Evolutionary conservation across 345 rosid species (phyloP), one percentile per base, ranked within the genome.

Genomic region (Euphorbia pulcherrima): DNA sequence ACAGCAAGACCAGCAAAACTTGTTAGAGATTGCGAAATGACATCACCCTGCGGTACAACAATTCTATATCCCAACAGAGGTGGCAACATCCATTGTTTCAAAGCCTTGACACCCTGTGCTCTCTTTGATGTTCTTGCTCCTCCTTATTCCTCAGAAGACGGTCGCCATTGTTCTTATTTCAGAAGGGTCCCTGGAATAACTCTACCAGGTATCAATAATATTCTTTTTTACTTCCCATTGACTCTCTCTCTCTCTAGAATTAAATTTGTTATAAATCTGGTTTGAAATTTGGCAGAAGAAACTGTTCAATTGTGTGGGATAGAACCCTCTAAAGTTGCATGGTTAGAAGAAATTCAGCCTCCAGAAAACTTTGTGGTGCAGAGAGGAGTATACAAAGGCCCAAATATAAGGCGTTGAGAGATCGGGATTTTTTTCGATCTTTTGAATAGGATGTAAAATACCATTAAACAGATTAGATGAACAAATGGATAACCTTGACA

Each of bases 281-380:
- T n/a, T 23, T 23, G 9, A 20, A 8, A 23, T 53, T 33, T 29
- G 5, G 54, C 39, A 48, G 82, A 79, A 92, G 96, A 88, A 69
- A 85, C 86, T 51, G 60, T 87, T 13, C 82, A 87, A 76, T 74
- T 83, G 82, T 74, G 80, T 65, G 92, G 92, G 40, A 80, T 70
- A 68, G 78, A 68, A 28, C 75, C 79, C 17, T 78, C 88, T 0
- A 83, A 83, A 18, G 82, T 86, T 48, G 73, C 88, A 10, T 91
- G 97, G 97, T 80, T 90, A 55, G 95, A 88, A 85, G 95, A 94
- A 72, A 87, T 73, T 79, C 92, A 77, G 81, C 92, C 85, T 35
- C 90, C 96, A 5, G 98, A 90, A 78, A 79, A 87, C 83, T 85
- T 87, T 75, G 86, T 88, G 76, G 91, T 86, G 39, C 69, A 77